A percentile compares a stretch with the other conserved stretches of the same genome.
These are phyloP conservation scores for Penicillium sp. DNA, from an alignment of 2,329 filamentous ascomycete genomes.

Conservation along the genomic window DNA sequence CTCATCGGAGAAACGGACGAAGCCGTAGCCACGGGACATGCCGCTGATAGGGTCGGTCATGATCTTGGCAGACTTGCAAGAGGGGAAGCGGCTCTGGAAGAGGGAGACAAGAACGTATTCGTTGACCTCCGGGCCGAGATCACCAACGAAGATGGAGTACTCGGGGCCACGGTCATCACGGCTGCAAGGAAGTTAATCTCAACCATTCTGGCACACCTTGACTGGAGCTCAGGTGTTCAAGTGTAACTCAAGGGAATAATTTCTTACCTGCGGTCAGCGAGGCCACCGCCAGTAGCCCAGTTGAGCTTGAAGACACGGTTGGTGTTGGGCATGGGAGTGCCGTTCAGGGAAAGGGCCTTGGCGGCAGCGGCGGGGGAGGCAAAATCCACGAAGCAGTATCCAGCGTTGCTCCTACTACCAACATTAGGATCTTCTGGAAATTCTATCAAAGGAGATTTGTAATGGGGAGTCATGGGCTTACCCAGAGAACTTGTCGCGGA, in stretches of 20 bases:
- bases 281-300: constrained; percentile 95
- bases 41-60: constrained; percentile 99
- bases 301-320: constrained; percentile 97
- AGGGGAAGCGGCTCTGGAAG: constrained; percentile 94
- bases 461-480: constrained; percentile 51
- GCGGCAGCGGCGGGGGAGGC: constrained; percentile 77
- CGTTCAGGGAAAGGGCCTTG: constrained; percentile 90
- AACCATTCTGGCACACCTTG: not conserved
- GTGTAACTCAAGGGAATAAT: not conserved
- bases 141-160: constrained; percentile 96
- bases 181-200: constrained; percentile 27
- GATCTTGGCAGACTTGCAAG: constrained; percentile 99
- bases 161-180: constrained; percentile 96
- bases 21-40: constrained; percentile 96
- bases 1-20: constrained; percentile 96
- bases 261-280: constrained; percentile 84
- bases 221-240: not conserved
- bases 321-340: constrained; percentile 87
- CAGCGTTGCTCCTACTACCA: constrained; percentile 75
- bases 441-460: constrained; percentile 12
- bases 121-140: constrained; percentile 96
- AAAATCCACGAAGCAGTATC: constrained; percentile 99
- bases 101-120: constrained; percentile 97
- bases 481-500: constrained; percentile 98
- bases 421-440: constrained; percentile 42